Evolutionary conservation across 202 grass and related monocot genomes (phyloP).

Genomic region (Schoenoplectus tabernaemontani): DNA sequence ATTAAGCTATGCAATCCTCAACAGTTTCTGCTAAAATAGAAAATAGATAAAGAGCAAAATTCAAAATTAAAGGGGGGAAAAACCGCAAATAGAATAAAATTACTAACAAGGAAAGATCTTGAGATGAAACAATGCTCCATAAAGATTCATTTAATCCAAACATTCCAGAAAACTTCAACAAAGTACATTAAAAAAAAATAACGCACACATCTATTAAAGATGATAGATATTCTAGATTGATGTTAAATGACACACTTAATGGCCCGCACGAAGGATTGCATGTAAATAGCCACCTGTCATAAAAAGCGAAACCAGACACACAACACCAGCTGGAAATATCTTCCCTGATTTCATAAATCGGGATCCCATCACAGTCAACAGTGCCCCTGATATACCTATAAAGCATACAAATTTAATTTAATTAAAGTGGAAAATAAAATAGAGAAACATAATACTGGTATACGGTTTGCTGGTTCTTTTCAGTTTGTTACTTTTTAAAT

Average conservation of each 20-base stretch:
- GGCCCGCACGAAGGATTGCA: slow-evolving; percentile 53
- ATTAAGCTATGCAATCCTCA: too few relatives aligned
- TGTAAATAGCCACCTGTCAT: slow-evolving; percentile 81
- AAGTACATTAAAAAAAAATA: neutral
- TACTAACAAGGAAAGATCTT: neutral
- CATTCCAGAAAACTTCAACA: neutral
- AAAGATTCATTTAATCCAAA: neutral
- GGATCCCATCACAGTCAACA: slow-evolving; percentile 74
- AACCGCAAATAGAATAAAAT: too few relatives aligned
- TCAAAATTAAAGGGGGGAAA: neutral
- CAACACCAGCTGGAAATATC: slow-evolving; percentile 73
- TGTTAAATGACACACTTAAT: neutral
- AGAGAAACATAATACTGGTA: neutral
- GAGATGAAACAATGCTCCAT: neutral
- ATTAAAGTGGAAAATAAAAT: neutral
- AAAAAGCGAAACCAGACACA: slow-evolving; percentile 60
- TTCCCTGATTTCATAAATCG: slow-evolving; percentile 82
- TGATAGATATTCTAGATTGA: neutral
- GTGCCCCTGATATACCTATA: slow-evolving; percentile 55
- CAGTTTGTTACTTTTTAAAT: neutral
- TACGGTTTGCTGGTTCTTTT: neutral
- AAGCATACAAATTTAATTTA: neutral
- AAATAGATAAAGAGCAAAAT: neutral
- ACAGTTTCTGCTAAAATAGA: too few relatives aligned
- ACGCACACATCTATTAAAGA: neutral